phyloP scores from a whole-genome alignment of 768 basidiomycete genomes.

The Cystobasidium tubakii region DNA sequence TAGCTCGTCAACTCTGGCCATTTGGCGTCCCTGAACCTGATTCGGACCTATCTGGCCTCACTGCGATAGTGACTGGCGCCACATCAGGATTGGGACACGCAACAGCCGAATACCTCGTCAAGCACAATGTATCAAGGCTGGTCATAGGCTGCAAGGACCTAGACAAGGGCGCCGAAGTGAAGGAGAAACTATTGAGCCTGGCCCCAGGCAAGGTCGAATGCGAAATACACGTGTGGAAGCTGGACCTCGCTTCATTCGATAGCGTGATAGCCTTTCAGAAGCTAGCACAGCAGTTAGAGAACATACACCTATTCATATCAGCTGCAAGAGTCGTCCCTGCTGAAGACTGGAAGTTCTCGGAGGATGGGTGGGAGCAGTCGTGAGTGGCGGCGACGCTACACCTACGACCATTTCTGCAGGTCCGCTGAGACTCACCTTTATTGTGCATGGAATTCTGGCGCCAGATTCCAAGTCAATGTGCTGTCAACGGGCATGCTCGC shows the following conservation, averaged over 20 bases:
- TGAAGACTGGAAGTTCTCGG: background rate
- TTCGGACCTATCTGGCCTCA: background rate
- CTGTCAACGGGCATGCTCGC: slow-evolving; percentile 13
- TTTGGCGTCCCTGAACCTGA: slow-evolving; percentile 5
- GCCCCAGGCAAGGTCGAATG: background rate
- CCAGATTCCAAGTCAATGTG: slow-evolving; percentile 21
- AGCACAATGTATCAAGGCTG: background rate
- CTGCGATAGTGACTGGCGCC: slow-evolving; percentile 3
- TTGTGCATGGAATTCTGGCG: too few species aligned
- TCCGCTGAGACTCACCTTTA: too few species aligned
- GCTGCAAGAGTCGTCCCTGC: background rate
- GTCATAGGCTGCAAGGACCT: background rate
- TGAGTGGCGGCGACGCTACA: background rate
- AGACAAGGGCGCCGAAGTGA: background rate
- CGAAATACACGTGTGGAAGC: slow-evolving; percentile 1
- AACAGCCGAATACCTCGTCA: slow-evolving; percentile 3
- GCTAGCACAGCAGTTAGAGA: background rate
- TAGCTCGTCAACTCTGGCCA: slow-evolving; percentile 5
- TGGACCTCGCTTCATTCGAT: slow-evolving; percentile 18
- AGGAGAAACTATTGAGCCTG: background rate
- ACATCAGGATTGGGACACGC: slow-evolving; percentile 8
- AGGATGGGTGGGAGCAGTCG: slow-evolving; percentile 1
- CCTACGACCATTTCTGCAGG: too few species aligned
- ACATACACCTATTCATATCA: background rate
- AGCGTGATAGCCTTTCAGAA: slow-evolving; percentile 15